phyloP scores from a whole-genome alignment of 768 basidiomycete species.

The Amanita jacksonii region DNA sequence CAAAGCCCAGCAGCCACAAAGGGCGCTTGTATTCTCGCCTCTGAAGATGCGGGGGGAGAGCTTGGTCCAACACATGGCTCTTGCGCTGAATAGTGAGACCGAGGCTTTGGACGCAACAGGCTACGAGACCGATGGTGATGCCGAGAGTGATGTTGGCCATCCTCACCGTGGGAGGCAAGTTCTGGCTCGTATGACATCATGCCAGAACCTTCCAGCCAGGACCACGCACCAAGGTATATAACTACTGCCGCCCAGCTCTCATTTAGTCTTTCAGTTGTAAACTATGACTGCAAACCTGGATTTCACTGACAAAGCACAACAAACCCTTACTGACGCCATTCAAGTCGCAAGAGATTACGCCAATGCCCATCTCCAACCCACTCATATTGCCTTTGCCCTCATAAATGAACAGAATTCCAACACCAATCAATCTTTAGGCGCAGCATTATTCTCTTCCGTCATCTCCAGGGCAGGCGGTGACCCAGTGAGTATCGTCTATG shows the following conservation, averaged over 20 bases:
- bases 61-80: conserved; percentile 81
- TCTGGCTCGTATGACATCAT: conserved; percentile 1
- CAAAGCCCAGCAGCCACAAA: conserved; percentile 84
- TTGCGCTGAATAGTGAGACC: conserved; percentile 91
- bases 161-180: not conserved
- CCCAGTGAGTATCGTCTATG: conserved; percentile 38
- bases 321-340: conserved; percentile 58
- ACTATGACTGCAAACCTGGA: conserved; percentile 53
- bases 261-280: too few species aligned
- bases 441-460: conserved; percentile 68
- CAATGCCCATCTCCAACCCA: conserved; percentile 75
- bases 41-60: conserved; percentile 52
- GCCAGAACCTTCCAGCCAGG: not conserved
- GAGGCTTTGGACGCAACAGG: conserved; percentile 82
- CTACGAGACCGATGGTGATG: conserved; percentile 58
- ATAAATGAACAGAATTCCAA: conserved; percentile 47
- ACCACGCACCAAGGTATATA: not conserved
- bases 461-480: conserved; percentile 82
- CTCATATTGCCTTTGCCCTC: conserved; percentile 73
- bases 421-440: conserved; percentile 13
- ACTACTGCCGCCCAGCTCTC: not conserved
- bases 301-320: conserved; percentile 79
- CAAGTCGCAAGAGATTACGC: conserved; percentile 81
- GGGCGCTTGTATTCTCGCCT: conserved; percentile 72
- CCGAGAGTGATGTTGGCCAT: conserved; percentile 32